Conservation (phyloP, 106 monocot genomes). For the Xerophyta viscosa region DNA sequence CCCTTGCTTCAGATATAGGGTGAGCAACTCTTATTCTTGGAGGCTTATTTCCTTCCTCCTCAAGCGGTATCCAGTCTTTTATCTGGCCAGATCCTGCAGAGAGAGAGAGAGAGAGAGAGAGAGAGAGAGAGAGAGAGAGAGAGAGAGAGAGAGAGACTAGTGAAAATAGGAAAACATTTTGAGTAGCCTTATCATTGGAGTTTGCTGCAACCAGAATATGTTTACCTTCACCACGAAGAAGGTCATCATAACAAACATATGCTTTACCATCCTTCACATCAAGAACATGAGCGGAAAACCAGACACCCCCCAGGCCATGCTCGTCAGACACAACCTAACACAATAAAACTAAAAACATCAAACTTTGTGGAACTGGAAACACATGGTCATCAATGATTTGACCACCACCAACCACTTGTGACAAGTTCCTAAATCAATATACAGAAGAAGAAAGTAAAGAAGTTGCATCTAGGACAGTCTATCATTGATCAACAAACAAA, state of each 20-base stretch:
- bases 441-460: too few species aligned
- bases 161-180: background rate
- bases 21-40: slow-evolving; percentile 73
- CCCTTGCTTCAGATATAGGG: slow-evolving; percentile 28
- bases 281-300: slow-evolving; percentile 81
- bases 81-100: slow-evolving; percentile 45
- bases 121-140: too few species aligned
- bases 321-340: slow-evolving; percentile 56
- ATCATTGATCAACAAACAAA: too few species aligned
- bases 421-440: too few species aligned
- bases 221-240: slow-evolving; percentile 56
- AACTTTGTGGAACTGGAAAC: too few species aligned
- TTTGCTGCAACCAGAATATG: too few species aligned
- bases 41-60: slow-evolving; percentile 28
- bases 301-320: slow-evolving; percentile 45
- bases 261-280: slow-evolving; percentile 62
- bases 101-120: too few species aligned
- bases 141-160: background rate
- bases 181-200: background rate
- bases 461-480: too few species aligned
- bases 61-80: slow-evolving; percentile 79
- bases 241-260: slow-evolving; percentile 51
- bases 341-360: background rate
- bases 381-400: background rate
- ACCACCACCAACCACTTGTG: background rate